Evolutionary conservation across 2,329 filamentous ascomycete genomes (phyloP).

Genomic region (Xylaria sp.): DNA sequence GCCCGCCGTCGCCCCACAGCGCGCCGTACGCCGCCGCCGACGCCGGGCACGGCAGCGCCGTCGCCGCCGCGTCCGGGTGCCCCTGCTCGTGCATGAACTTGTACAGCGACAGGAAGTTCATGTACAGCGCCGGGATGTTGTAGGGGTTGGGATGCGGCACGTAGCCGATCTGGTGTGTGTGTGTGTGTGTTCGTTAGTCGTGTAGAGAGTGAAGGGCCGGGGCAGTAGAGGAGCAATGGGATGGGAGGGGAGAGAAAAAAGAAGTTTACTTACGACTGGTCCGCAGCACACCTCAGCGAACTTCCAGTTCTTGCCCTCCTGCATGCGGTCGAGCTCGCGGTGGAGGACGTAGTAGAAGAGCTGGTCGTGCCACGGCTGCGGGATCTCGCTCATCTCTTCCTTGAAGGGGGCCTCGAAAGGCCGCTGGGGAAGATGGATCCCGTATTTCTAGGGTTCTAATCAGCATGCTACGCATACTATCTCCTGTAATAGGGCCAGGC

Average conservation of each 20-base stretch:
- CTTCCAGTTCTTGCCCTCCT: slow-evolving; percentile 4
- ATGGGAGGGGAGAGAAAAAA: neutral
- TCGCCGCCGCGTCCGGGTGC: neutral
- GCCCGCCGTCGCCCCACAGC: slow-evolving; percentile 1
- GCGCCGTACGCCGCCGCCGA: neutral
- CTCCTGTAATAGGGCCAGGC: too few relatives aligned
- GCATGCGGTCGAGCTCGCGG: slow-evolving; percentile 3
- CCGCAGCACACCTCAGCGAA: slow-evolving; percentile 8
- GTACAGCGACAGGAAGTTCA: slow-evolving; percentile 5
- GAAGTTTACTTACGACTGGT: neutral
- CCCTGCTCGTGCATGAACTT: slow-evolving; percentile 2
- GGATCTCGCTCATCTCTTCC: slow-evolving; percentile 1
- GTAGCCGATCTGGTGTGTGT: neutral
- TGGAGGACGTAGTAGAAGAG: slow-evolving; percentile 9
- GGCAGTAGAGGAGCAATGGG: too few relatives aligned
- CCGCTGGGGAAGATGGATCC: slow-evolving; percentile 1
- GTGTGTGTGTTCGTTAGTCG: too few relatives aligned
- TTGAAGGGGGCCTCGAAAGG: slow-evolving; percentile 5
- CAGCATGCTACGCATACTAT: neutral
- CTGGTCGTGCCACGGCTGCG: slow-evolving; percentile 5
- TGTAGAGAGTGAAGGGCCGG: too few relatives aligned
- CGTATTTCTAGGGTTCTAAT: neutral
- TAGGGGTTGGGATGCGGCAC: slow-evolving; percentile 5
- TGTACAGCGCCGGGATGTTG: neutral
- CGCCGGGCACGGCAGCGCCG: neutral